A percentile compares a stretch with the other conserved stretches of the same genome.
These are phyloP conservation scores for Colletotrichum sp. DNA, from an alignment of 2,329 filamentous ascomycete species.

Conservation along the genomic window DNA sequence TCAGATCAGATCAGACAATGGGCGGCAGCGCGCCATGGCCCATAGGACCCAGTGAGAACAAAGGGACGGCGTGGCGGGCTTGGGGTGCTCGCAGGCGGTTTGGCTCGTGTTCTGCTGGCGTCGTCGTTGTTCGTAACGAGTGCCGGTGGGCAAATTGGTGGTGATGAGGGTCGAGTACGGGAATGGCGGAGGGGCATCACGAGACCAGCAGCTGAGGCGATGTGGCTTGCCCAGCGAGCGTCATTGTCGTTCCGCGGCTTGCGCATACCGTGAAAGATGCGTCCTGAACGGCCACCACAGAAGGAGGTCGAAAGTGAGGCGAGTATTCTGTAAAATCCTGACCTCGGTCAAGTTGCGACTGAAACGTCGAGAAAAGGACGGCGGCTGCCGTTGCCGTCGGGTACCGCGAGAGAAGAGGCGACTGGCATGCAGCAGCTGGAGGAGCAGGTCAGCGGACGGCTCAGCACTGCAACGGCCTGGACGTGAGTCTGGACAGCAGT, in stretches of 20 bases:
- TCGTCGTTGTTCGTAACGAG: neutral
- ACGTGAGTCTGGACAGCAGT: neutral
- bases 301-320: neutral
- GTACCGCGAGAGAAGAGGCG: neutral
- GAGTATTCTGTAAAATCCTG: neutral
- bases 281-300: neutral
- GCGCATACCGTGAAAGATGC: neutral
- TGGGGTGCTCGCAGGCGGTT: neutral
- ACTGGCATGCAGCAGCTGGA: neutral
- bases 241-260: neutral
- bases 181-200: neutral
- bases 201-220: neutral
- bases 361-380: neutral
- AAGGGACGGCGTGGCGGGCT: neutral
- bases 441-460: neutral
- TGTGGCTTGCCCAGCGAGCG: neutral
- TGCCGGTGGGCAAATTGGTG: neutral
- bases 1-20: neutral
- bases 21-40: neutral
- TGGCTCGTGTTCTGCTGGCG: neutral
- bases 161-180: neutral
- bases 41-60: neutral
- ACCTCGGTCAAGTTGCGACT: conserved; percentile 1
- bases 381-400: neutral
- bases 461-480: neutral